A percentile compares a stretch with the other conserved stretches of the same genome.
Conservation (phyloP, 495 filamentous ascomycete species). For the Glarea lozoyensis region DNA sequence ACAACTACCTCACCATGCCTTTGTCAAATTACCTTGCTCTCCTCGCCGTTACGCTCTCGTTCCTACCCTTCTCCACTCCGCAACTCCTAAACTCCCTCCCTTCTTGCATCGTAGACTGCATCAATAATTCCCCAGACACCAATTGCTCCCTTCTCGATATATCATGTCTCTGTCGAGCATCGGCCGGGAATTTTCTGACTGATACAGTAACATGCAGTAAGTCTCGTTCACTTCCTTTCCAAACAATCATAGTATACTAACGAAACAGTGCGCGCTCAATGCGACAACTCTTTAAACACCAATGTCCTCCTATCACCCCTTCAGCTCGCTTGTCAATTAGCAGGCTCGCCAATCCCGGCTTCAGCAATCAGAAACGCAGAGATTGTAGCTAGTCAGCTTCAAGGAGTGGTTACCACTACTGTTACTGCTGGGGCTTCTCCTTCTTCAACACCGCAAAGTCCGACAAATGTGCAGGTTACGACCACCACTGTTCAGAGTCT, state of each 20-base stretch:
- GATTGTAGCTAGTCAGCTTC: slow-evolving; percentile 8
- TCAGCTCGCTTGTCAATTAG: slow-evolving; percentile 22
- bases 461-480: neutral
- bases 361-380: slow-evolving; percentile 11
- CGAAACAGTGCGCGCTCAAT: slow-evolving; percentile 29
- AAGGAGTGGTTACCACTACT: slow-evolving; percentile 6
- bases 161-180: slow-evolving; percentile 27
- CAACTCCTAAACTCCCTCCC: slow-evolving; percentile 19
- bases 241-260: too few species aligned
- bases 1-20: too few species aligned
- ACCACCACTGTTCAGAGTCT: neutral
- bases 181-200: slow-evolving; percentile 23
- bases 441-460: neutral
- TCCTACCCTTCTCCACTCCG: slow-evolving; percentile 21
- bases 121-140: slow-evolving; percentile 20
- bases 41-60: slow-evolving; percentile 18
- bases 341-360: slow-evolving; percentile 13
- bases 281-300: slow-evolving; percentile 21
- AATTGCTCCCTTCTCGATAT: slow-evolving; percentile 24
- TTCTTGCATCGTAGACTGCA: slow-evolving; percentile 25
- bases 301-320: slow-evolving; percentile 23
- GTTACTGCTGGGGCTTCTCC: slow-evolving; percentile 7
- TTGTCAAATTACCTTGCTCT: slow-evolving; percentile 14
- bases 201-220: slow-evolving; percentile 27
- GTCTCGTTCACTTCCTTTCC: too few species aligned